These are phyloP conservation scores for Cercospora sp. DNA, from an alignment of 2,329 filamentous ascomycete genomes.

Conservation along the genomic window DNA sequence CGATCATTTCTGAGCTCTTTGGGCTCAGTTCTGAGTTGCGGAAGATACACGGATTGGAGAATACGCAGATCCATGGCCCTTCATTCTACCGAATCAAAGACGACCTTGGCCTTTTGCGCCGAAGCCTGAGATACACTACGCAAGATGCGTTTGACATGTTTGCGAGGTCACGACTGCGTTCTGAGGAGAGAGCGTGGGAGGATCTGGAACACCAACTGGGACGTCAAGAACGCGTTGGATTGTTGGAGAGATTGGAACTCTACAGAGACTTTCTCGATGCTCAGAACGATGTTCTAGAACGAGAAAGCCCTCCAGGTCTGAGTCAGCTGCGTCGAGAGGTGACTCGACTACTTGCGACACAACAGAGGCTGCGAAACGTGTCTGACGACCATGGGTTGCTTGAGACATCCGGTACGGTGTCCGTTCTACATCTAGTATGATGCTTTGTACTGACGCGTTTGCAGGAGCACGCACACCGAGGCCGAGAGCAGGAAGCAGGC, in stretches of 20 bases:
- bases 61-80: conserved; percentile 42
- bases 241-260: conserved; percentile 51
- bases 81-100: conserved; percentile 44
- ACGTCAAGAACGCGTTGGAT: conserved; percentile 47
- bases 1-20: conserved; percentile 56
- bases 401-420: conserved; percentile 9
- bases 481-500: conserved; percentile 18
- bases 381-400: neutral
- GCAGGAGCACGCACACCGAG: conserved; percentile 24
- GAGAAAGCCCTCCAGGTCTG: conserved; percentile 12
- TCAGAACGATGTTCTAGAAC: conserved; percentile 27
- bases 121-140: conserved; percentile 54
- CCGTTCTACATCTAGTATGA: neutral
- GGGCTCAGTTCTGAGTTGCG: conserved; percentile 54
- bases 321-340: conserved; percentile 7
- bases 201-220: conserved; percentile 50
- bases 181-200: conserved; percentile 54
- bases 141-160: conserved; percentile 52
- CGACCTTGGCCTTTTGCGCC: conserved; percentile 52
- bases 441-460: conserved; percentile 2
- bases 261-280: conserved; percentile 54
- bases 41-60: conserved; percentile 48
- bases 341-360: conserved; percentile 17
- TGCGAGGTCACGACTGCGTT: conserved; percentile 41
- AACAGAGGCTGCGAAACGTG: conserved; percentile 15